Evolutionary conservation across 73 alveolate genomes (phyloP), one percentile per base, ranked within the genome.

Genomic region (Uronychia binucleata): DNA sequence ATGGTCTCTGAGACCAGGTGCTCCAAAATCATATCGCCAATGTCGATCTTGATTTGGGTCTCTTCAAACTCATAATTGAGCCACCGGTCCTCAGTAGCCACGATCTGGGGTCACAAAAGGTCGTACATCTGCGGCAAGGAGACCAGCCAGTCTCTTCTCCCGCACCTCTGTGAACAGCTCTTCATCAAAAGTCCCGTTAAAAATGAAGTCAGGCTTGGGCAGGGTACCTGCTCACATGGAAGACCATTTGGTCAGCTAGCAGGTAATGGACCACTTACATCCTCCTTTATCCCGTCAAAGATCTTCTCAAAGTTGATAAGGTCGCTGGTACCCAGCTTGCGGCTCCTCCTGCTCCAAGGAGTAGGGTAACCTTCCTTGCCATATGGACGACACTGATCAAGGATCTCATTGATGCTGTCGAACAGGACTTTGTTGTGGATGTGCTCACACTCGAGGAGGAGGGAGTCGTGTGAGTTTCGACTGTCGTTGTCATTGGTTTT

Each of bases 121-220:
- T 46, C 59, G 78, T 76, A 90, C 86, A 76, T 92, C 97, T 33
- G 84, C 1, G 0, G 94, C 89, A 19, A 92, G 91, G n/a, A 92
- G 74, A 0, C 87, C 76, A 13, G 97, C 93, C 28, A 92, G 75
- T 33, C 90, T 81, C 74, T 92, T 91, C 88, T 92, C 97, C 58
- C 97, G 77, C 26, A 92, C 81, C 81, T 92, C 92, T 1, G 88
- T 90, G 33, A 88, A 87, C n/a, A 92, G 85, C 80, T 92, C 97
- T 34, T 92, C 97, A 46, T 92, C 94, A 33, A 88, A 91, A 33
- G 30, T 35, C 31, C 74, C 33, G 86, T 60, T 84, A 34, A 84
- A 77, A 19, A 83, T 87, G 82, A 81, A 83, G 35, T 92, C 93
- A 0, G 78, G 78, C 8, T 87, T 81, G 8, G 95, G 95, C 59